These are phyloP conservation scores for Colletotrichum tamarilloi DNA, from an alignment of 2,329 filamentous ascomycete genomes.

Conservation along the genomic window DNA sequence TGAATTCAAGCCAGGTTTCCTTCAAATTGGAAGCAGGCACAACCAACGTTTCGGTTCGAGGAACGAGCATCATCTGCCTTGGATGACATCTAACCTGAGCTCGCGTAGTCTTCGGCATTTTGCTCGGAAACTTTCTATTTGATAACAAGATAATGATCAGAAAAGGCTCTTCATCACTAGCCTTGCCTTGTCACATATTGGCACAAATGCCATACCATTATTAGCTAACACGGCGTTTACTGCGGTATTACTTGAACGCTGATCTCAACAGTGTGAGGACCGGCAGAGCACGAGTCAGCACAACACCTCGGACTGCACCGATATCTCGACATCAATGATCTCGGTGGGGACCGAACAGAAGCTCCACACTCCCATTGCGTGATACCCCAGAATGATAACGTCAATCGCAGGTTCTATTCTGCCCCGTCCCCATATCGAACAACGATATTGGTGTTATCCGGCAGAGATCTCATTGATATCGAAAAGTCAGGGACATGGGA, in stretches of 20 bases:
- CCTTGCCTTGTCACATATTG: background rate
- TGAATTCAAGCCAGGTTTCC: too few species aligned
- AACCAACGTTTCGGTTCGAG: too few species aligned
- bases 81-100: too few species aligned
- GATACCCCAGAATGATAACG: slow-evolving; percentile 25
- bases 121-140: background rate
- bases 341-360: slow-evolving; percentile 23
- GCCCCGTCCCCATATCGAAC: slow-evolving; percentile 13
- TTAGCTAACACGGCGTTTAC: background rate
- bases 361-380: slow-evolving; percentile 28
- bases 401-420: slow-evolving; percentile 11
- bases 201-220: background rate
- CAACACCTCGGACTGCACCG: slow-evolving; percentile 24
- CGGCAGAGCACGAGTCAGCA: slow-evolving; percentile 3
- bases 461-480: background rate
- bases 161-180: too few species aligned
- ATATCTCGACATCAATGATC: slow-evolving; percentile 16
- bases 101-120: background rate
- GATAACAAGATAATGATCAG: background rate
- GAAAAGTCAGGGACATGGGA: background rate
- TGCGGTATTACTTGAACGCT: background rate
- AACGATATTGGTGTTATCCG: background rate
- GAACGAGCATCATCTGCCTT: too few species aligned
- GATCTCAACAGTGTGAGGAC: background rate
- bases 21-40: too few species aligned